Percentiles rank a stretch among this genome's conserved stretches.
These are phyloP conservation scores for Colletotrichum orbiculare DNA, from an alignment of 2,329 filamentous ascomycete genomes.

Conservation along the genomic window DNA sequence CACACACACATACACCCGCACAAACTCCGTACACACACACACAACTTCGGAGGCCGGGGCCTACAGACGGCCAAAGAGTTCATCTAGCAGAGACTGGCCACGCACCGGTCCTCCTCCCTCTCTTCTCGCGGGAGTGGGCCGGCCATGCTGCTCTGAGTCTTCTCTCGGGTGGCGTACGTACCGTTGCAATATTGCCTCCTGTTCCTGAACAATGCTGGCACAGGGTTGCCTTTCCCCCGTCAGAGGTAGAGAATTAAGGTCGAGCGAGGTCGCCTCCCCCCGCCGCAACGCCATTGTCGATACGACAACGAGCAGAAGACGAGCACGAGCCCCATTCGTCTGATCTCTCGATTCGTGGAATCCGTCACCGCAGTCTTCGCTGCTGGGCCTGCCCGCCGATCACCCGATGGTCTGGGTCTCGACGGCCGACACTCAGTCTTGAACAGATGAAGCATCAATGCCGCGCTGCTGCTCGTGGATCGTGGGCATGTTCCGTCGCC, in stretches of 20 bases:
- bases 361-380: not conserved
- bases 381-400: not conserved
- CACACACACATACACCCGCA: no score
- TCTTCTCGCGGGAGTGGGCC: not conserved
- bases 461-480: not conserved
- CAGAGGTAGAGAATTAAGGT: not conserved
- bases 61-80: conserved; percentile 6
- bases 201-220: no score
- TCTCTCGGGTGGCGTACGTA: not conserved
- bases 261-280: not conserved
- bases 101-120: conserved; percentile 1
- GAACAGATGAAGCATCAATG: conserved; percentile 18
- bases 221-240: no score
- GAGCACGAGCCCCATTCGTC: conserved; percentile 3
- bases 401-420: conserved; percentile 7
- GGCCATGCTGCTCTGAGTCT: not conserved
- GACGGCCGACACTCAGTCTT: conserved; percentile 6
- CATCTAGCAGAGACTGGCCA: conserved; percentile 32
- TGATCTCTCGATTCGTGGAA: conserved; percentile 25
- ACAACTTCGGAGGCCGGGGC: not conserved
- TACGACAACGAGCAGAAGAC: not conserved
- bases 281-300: conserved; percentile 16
- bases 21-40: no score
- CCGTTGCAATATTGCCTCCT: conserved; percentile 9
- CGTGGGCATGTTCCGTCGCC: not conserved